A percentile compares a stretch with the other conserved stretches of the same genome.
phyloP scores from a whole-genome alignment of 345 rosid genomes.

The Xanthoceras sorbifolium region DNA sequence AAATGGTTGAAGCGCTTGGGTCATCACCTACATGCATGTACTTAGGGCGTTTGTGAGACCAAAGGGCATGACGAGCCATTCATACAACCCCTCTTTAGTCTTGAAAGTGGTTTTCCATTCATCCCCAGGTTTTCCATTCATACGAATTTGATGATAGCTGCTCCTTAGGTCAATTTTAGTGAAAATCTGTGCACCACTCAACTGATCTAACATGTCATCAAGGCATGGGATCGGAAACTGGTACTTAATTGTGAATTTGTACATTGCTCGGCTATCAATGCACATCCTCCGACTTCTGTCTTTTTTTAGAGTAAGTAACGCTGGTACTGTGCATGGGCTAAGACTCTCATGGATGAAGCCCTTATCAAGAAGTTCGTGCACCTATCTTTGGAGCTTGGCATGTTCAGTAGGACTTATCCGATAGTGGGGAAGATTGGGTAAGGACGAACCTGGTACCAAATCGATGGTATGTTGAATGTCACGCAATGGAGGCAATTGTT shows the following conservation, averaged over 20 bases:
- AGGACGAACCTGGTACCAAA: neutral
- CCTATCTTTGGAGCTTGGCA: neutral
- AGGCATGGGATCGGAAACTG: neutral
- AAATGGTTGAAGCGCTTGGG: neutral
- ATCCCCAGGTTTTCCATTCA: conserved; percentile 1
- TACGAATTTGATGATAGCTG: too few species aligned
- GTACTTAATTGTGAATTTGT: neutral
- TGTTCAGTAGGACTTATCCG: neutral
- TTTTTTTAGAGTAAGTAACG: neutral
- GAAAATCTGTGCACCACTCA: neutral
- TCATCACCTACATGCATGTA: neutral
- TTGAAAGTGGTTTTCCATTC: too few species aligned
- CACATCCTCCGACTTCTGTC: neutral
- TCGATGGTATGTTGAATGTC: neutral
- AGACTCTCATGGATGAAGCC: neutral
- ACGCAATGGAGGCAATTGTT: neutral
- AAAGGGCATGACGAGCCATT: neutral
- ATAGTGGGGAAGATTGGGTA: neutral
- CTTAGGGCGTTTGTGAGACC: neutral
- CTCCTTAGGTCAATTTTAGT: neutral
- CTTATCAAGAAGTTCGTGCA: neutral
- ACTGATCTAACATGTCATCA: neutral
- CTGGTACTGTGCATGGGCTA: neutral
- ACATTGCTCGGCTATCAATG: neutral
- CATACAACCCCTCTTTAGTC: neutral